A percentile compares a stretch with the other conserved stretches of the same genome.
These are phyloP conservation scores for Peterozyma xylosa DNA, from an alignment of 805 yeast species.

Conservation along the genomic window DNA sequence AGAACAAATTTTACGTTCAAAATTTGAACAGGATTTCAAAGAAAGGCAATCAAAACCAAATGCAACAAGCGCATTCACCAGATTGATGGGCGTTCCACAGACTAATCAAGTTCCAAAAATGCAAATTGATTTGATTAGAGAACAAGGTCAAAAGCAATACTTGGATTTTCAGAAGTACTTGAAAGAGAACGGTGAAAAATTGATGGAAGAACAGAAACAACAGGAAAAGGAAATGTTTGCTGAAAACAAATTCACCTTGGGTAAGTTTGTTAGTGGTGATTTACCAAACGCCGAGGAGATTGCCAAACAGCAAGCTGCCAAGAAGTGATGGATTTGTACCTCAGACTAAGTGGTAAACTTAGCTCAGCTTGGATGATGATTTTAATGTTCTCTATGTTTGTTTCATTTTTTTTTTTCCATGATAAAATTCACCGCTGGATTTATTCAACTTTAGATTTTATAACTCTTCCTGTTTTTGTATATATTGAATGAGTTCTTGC, in stretches of 20 bases:
- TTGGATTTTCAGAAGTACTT: slow-evolving; percentile 64
- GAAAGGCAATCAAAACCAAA: slow-evolving; percentile 29
- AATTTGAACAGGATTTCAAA: slow-evolving; percentile 53
- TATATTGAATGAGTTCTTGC: too few species aligned
- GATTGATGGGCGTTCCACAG: slow-evolving; percentile 58
- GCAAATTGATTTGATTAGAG: slow-evolving; percentile 86
- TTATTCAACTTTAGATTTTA: too few species aligned
- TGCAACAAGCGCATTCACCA: slow-evolving; percentile 46
- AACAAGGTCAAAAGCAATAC: slow-evolving; percentile 87
- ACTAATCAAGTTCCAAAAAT: slow-evolving; percentile 40
- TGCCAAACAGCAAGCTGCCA: slow-evolving; percentile 23
- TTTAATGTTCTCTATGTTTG: too few species aligned
- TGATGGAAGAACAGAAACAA: slow-evolving; percentile 78
- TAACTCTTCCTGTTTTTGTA: too few species aligned
- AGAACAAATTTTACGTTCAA: slow-evolving; percentile 66
- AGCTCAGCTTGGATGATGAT: too few species aligned
- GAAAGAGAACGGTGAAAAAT: slow-evolving; percentile 51
- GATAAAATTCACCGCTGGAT: too few species aligned
- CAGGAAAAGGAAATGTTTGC: slow-evolving; percentile 77
- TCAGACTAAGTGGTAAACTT: too few species aligned
- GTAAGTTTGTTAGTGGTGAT: slow-evolving; percentile 79
- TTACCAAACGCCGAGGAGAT: slow-evolving; percentile 67
- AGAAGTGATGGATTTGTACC: neutral
- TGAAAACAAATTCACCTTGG: slow-evolving; percentile 75
- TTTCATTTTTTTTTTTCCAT: too few species aligned